Conservation (phyloP, 108 stramenopile genomes). For the Thalassiosira profunda region DNA sequence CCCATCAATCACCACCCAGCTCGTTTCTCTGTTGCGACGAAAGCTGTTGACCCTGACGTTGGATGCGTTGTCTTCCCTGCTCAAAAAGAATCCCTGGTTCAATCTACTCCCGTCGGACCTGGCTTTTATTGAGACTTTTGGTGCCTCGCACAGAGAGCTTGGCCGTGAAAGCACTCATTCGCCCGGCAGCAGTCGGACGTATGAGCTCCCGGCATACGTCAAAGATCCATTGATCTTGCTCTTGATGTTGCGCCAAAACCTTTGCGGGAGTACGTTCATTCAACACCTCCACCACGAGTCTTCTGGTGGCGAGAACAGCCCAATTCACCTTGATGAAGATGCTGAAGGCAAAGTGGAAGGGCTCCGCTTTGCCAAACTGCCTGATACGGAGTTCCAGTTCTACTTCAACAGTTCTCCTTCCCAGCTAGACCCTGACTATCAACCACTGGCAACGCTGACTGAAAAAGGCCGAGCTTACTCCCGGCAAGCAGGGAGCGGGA, state of each 20-base stretch:
- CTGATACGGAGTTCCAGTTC: constrained; percentile 30
- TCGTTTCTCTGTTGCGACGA: constrained; percentile 62
- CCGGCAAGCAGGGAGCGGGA: constrained; percentile 61
- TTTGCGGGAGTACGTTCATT: constrained; percentile 79
- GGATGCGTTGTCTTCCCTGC: constrained; percentile 63
- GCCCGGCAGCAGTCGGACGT: constrained; percentile 18
- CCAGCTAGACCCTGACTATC: constrained; percentile 62
- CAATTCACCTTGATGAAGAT: constrained; percentile 69
- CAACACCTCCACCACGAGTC: constrained; percentile 56
- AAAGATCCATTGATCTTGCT: constrained; percentile 71
- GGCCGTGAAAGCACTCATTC: constrained; percentile 34
- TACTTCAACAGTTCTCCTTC: constrained; percentile 44
- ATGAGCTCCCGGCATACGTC: constrained; percentile 55
- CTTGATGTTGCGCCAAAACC: constrained; percentile 67
- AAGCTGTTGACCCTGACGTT: constrained; percentile 63
- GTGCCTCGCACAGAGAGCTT: constrained; percentile 47
- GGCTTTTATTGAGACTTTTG: constrained; percentile 63
- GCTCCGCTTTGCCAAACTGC: constrained; percentile 6
- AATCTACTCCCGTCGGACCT: constrained; percentile 57
- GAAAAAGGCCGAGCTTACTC: constrained; percentile 66
- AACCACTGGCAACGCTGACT: constrained; percentile 69
- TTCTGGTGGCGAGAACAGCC: neutral
- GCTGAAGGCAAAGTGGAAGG: constrained; percentile 4
- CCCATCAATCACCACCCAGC: constrained; percentile 67
- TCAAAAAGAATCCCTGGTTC: constrained; percentile 80